These are phyloP conservation scores for Backusella sp. DNA, from an alignment of 192 early-diverging fungal genomes.

Conservation along the genomic window DNA sequence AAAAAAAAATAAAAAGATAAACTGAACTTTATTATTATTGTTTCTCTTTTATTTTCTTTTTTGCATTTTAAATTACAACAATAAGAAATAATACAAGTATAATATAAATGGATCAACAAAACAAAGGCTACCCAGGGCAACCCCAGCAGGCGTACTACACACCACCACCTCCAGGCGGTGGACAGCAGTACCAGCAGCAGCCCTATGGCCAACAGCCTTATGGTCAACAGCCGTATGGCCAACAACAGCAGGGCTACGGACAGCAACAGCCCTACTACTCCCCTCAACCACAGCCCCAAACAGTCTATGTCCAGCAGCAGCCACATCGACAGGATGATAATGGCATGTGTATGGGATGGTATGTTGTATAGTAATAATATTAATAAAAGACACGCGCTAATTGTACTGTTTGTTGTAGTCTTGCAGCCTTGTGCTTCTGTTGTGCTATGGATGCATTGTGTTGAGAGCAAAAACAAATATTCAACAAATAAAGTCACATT, in stretches of 20 bases:
- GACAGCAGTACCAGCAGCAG: neutral
- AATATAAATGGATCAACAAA: conserved; percentile 4
- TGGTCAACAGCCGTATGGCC: conserved; percentile 3
- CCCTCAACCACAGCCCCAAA: conserved; percentile 19
- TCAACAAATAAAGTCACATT: neutral
- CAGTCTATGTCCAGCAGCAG: conserved; percentile 27
- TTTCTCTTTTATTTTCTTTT: neutral
- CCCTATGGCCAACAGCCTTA: conserved; percentile 18
- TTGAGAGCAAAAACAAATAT: neutral
- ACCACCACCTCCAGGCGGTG: neutral
- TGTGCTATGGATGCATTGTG: conserved; percentile 19
- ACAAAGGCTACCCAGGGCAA: conserved; percentile 2
- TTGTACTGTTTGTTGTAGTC: neutral
- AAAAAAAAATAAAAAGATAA: neutral
- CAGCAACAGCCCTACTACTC: conserved; percentile 25
- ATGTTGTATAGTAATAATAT: neutral
- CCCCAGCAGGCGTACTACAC: neutral
- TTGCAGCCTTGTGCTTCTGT: conserved; percentile 19
- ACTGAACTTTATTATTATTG: neutral
- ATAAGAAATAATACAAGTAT: neutral
- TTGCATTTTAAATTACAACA: neutral
- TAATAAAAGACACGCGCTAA: neutral
- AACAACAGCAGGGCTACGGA: neutral
- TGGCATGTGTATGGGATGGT: conserved; percentile 29
- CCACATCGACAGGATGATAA: conserved; percentile 7